Evolutionary conservation across 225 moss, liverwort and hornwort genomes (phyloP).

Genomic region (Neckera pumila): DNA sequence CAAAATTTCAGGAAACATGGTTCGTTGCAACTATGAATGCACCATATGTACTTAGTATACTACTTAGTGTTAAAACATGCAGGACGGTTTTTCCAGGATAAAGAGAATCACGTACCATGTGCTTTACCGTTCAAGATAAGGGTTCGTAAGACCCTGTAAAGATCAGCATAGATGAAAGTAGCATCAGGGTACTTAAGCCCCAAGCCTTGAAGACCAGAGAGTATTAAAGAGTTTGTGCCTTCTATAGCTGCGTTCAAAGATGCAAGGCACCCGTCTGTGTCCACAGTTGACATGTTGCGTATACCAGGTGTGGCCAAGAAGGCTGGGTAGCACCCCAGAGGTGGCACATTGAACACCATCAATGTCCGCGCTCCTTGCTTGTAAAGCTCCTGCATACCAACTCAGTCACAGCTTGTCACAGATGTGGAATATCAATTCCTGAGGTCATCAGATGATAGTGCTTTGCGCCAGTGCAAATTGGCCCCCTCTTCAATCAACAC

Average conservation of each 20-base stretch:
- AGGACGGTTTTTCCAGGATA: not conserved
- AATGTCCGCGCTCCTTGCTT: constrained; percentile 55
- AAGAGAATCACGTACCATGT: constrained; percentile 23
- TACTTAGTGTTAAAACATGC: not conserved
- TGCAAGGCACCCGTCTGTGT: constrained; percentile 41
- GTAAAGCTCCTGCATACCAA: constrained; percentile 36
- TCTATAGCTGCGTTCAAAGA: constrained; percentile 20
- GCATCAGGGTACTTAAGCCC: constrained; percentile 13
- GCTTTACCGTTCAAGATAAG: constrained; percentile 22
- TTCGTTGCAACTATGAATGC: not conserved
- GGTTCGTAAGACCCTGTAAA: constrained; percentile 20
- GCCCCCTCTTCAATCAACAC: too few species aligned
- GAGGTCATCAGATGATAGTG: not conserved
- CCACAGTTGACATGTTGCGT: constrained; percentile 1
- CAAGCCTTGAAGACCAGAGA: constrained; percentile 14
- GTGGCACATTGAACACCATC: constrained; percentile 59
- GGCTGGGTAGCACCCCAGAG: constrained; percentile 33
- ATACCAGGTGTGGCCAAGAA: not conserved
- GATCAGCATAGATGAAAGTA: constrained; percentile 34
- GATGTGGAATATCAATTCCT: not conserved
- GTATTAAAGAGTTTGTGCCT: constrained; percentile 40
- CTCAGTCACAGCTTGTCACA: not conserved
- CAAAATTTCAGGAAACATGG: not conserved
- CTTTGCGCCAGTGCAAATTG: not conserved
- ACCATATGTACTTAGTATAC: too few species aligned